Base-by-base conservation (phyloP, 179 eudicot genomes). In the Beta macrorhiza region DNA sequence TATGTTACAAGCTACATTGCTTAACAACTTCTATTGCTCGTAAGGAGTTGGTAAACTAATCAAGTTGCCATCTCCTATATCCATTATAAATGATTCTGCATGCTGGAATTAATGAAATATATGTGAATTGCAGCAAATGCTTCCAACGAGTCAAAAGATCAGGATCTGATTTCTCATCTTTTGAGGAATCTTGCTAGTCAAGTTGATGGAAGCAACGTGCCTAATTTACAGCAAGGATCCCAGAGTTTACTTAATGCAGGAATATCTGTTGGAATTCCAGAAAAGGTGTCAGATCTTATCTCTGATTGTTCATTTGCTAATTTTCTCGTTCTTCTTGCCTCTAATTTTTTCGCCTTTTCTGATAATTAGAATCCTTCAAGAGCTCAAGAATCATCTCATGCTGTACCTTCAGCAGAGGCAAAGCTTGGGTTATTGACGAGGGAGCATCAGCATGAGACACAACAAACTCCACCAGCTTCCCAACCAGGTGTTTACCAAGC, bases 161-260 rank as follows among this genome's bases (percentile, higher is more conserved):
- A 92, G 84, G 97, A 95, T 86, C 85, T 92, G 72, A 88, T 95
- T n/a, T 88, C 94, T 80, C 94, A 93, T 85, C 87, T 95, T 64
- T 78, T 95, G 87, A 87, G 80, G 82, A 93, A 84, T 84, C 92
- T 94, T 83, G 89, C 92, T 51, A 89, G 80, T 78, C 69, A 87
- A 73, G 79, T 53, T 51, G 82, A 79, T 85, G 92, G 88, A 74
- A 88, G 79, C 75, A 89, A 82, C 77, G 44, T 83, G 78, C 80
- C 87, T 81, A 91, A 88, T 76, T 72, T 86, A 71, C 75, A 82
- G 70, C 82, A 86, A 79, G 89, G 89, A 82, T 83, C 97, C 74
- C 92, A 82, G 83, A 82, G 82, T 73, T 82, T 87, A 81, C 91
- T 79, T 49, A 83, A 85, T 82, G 84, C 51, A 51, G 89, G 88